Conservation (phyloP, 345 rosid genomes). For the Dipteronia dyeriana region DNA sequence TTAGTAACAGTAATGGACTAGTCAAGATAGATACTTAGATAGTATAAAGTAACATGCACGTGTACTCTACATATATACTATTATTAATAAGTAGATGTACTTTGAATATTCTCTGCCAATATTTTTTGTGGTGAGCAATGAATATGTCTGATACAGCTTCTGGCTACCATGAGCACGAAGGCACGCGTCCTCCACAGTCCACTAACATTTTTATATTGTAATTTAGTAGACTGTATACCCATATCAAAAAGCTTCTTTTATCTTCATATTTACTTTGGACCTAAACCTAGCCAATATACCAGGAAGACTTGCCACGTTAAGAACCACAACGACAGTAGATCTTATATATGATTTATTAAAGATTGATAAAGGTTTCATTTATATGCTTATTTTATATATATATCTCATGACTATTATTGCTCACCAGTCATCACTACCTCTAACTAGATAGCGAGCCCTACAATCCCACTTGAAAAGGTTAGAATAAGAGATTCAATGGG, state of each 20-base stretch:
- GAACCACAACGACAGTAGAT: not conserved
- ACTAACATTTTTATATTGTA: not conserved
- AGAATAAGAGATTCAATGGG: not conserved
- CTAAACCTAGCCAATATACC: not conserved
- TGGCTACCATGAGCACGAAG: not conserved
- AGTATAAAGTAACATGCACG: not conserved
- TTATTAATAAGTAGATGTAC: not conserved
- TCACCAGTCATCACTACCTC: not conserved
- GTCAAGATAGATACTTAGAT: not conserved
- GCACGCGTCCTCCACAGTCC: not conserved
- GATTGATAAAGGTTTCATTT: no score
- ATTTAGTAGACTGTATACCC: not conserved
- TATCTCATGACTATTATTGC: not conserved
- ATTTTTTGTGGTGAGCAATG: not conserved
- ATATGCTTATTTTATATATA: not conserved
- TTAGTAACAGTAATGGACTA: no score
- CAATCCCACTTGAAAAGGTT: constrained; percentile 2
- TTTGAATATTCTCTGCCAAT: not conserved
- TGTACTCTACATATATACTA: not conserved
- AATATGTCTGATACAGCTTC: not conserved
- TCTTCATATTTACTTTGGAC: no score
- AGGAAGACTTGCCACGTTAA: not conserved
- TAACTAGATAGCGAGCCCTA: not conserved
- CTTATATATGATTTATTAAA: not conserved
- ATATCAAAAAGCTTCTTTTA: not conserved